These are phyloP conservation scores for Emmonsiellopsis sp. DNA, from an alignment of 2,329 filamentous ascomycete genomes.

Conservation along the genomic window DNA sequence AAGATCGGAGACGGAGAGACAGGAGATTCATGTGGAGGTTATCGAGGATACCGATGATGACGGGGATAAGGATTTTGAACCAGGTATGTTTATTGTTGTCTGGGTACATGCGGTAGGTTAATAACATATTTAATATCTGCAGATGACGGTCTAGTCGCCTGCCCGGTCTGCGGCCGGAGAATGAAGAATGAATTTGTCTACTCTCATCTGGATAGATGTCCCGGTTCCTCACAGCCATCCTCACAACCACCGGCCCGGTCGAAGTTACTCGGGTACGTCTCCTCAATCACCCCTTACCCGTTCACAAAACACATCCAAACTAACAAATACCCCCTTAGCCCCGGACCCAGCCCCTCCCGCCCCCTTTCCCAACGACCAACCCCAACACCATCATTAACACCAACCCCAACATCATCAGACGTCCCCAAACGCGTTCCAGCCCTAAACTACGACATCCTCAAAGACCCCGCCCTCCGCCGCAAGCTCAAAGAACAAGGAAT, in stretches of 20 bases:
- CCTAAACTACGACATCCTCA: slow-evolving; percentile 80
- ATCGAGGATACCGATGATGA: slow-evolving; percentile 35
- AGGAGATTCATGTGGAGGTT: slow-evolving; percentile 16
- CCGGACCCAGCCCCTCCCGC: not conserved
- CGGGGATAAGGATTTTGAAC: slow-evolving; percentile 30
- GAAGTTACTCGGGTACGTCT: not conserved
- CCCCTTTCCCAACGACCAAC: not conserved
- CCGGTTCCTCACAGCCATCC: slow-evolving; percentile 15
- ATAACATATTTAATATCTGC: slow-evolving; percentile 7
- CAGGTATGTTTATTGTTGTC: slow-evolving; percentile 17
- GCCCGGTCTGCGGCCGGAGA: slow-evolving; percentile 67
- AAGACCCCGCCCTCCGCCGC: slow-evolving; percentile 64
- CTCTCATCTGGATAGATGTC: slow-evolving; percentile 66
- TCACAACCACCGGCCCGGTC: not conserved
- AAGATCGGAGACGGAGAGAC: slow-evolving; percentile 9
- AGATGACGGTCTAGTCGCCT: slow-evolving; percentile 70
- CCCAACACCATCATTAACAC: not conserved
- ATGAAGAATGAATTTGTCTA: slow-evolving; percentile 77
- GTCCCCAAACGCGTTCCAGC: slow-evolving; percentile 59
- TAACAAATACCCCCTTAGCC: not conserved
- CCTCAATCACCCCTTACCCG: not conserved
- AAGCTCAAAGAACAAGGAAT: slow-evolving; percentile 77
- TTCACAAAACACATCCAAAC: not conserved
- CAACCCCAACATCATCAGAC: slow-evolving; percentile 8
- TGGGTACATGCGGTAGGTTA: not conserved